A percentile compares a stretch with the other conserved stretches of the same genome.
Conservation (phyloP, 768 basidiomycete genomes). For the Hygrocybe coccinea region DNA sequence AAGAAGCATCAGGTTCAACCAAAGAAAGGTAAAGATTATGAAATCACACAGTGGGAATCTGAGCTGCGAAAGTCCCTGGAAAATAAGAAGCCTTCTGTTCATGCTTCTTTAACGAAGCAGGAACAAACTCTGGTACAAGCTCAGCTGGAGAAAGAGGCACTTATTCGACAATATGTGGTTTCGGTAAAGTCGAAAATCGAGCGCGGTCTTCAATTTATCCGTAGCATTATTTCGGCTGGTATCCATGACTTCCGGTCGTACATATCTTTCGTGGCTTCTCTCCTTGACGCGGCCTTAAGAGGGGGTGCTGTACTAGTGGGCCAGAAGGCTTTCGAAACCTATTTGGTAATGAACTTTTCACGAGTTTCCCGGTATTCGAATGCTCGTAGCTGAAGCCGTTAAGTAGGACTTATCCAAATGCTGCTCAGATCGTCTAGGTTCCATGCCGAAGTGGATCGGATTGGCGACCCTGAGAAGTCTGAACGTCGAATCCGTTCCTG, state of each 20-base stretch:
- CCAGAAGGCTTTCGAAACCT: slow-evolving; percentile 61
- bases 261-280: slow-evolving; percentile 51
- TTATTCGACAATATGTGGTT: slow-evolving; percentile 57
- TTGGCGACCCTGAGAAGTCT: slow-evolving; percentile 78
- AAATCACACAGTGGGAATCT: slow-evolving; percentile 92
- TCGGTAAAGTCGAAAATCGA: slow-evolving; percentile 49
- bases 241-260: slow-evolving; percentile 51
- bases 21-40: slow-evolving; percentile 81
- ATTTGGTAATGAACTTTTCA: slow-evolving; percentile 55
- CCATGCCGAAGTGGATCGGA: slow-evolving; percentile 66
- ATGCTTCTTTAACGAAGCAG: slow-evolving; percentile 66
- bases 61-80: slow-evolving; percentile 85
- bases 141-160: slow-evolving; percentile 77
- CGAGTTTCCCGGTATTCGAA: slow-evolving; percentile 1
- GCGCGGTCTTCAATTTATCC: slow-evolving; percentile 67
- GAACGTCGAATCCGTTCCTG: slow-evolving; percentile 61
- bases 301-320: slow-evolving; percentile 60
- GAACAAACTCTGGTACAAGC: slow-evolving; percentile 79
- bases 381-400: neutral
- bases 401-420: slow-evolving; percentile 61
- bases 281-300: slow-evolving; percentile 61
- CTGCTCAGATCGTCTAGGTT: slow-evolving; percentile 70
- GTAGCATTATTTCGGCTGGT: slow-evolving; percentile 50
- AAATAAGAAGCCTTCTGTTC: slow-evolving; percentile 60
- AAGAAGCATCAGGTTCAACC: slow-evolving; percentile 49